A percentile compares a stretch with the other conserved stretches of the same genome.
Evolutionary conservation across 2,329 filamentous ascomycete genomes (phyloP).

Genomic region (Sporothrix globosa): DNA sequence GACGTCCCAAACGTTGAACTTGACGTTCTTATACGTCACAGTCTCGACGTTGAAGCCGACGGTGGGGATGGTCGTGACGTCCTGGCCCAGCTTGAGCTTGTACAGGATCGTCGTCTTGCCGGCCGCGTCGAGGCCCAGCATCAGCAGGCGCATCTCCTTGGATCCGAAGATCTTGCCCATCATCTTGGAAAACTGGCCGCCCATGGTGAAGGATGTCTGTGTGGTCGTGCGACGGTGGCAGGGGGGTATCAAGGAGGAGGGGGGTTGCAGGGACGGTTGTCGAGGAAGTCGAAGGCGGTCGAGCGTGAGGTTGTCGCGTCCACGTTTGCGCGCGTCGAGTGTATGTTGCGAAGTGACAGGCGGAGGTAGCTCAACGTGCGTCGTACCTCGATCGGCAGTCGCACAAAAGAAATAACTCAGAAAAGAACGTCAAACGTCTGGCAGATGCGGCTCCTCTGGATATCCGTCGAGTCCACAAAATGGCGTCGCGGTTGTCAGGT

Average conservation of each 20-base stretch:
- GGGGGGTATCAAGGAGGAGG: background rate
- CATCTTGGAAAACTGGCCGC: constrained; percentile 90
- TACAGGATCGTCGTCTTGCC: constrained; percentile 99
- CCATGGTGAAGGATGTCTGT: constrained; percentile 65
- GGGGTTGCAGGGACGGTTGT: background rate
- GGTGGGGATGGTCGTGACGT: constrained; percentile 96
- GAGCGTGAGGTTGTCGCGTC: background rate
- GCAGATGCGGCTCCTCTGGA: background rate
- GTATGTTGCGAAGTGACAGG: no score
- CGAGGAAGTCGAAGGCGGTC: background rate
- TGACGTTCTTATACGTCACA: constrained; percentile 98
- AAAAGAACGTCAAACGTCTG: no score
- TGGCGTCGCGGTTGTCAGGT: background rate
- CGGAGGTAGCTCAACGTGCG: background rate
- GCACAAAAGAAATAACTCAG: background rate
- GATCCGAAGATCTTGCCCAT: constrained; percentile 99
- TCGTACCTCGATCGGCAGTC: background rate
- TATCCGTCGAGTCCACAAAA: background rate
- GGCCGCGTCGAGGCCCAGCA: constrained; percentile 96
- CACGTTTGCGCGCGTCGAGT: background rate
- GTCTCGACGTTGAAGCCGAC: constrained; percentile 99
- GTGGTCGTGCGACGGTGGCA: background rate
- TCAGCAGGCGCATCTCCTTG: constrained; percentile 97
- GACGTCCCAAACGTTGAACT: constrained; percentile 99
- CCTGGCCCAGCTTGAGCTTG: constrained; percentile 97